Base-by-base conservation (phyloP, 2,329 filamentous ascomycete genomes). In the Fusarium lyarnte region DNA sequence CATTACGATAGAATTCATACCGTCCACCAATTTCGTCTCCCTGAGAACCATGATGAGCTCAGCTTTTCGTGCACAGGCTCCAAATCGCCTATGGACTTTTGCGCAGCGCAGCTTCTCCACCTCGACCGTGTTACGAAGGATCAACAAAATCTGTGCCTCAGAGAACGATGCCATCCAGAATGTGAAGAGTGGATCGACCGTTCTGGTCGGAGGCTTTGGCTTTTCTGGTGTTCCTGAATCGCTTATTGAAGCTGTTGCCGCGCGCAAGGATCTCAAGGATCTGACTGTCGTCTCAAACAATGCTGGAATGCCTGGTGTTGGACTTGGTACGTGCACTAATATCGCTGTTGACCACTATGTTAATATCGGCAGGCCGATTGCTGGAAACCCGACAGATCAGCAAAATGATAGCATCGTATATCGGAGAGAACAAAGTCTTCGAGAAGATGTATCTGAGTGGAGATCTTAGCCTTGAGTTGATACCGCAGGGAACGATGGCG, bases 231-330 rank as follows among this genome's bases (percentile, higher is more conserved):
- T 94, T 25, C 91, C 91, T n/a, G 92, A 95, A 80, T 93, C 92
- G 0, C 86, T 95, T 33, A 95, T 95, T 76, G 87, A 92, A 6
- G 52, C 52, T 33, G 9, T 46, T 0, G 52, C 38, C 69, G 91
- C 87, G 17, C 91, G 89, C 73, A 86, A 90, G 27, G 89, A 92
- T 23, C 90, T 96, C 78, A 91, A 82, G 3, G 92, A 91, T 35
- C 82, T 97, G 19, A 97, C 94, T 2, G 94, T 93, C 21, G 94
- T 97, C 53, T 97, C 94, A 47, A 97, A 97, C 85, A 97, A 97
- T 80, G 94, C 94, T 31, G 94, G 94, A 60, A 93, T 94, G 23
- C 93, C 95, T 73, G 88, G 88, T 60, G 91, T 91, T 9, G 94
- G 94, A 2, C 88, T 94, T 29, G 94, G 91, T 74, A 88, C 9